Evolutionary conservation across 73 alveolate genomes (phyloP), one percentile per base, ranked within the genome.

Genomic region (Stentor roeselii): DNA sequence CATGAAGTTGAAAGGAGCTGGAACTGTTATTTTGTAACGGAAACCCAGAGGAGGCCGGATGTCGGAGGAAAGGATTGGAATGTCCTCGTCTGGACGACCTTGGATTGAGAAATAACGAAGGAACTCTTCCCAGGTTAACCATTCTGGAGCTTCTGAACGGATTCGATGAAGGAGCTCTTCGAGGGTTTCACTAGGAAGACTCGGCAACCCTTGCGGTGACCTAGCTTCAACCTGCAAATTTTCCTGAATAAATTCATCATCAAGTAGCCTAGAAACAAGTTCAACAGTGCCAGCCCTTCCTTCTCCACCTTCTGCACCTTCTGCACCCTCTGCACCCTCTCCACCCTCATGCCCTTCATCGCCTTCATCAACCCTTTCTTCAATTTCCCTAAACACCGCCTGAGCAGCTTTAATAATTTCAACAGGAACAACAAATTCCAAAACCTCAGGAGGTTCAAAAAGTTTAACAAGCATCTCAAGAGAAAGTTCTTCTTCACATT

Each of bases 1-100:
- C 59, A 91, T 96, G 75, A 94, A 94, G 11, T 87, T 59, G 59
- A 87, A 94, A 27, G 98, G 98, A 40, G 80, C 86, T 38, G 98
- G 98, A 67, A 90, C 91, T 21, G 98, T 94, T 40, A 94, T 86
- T 30, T 76, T 78, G 87, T 89, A 78, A 78, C 86, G 35, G 88
- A 91, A 60, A 50, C 82, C 95, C 80, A 60, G 37, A 3, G 87
- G 77, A 38, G 59, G 82, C 37, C 39, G 84, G 67, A 36, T 84
- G 78, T 88, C 76, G 2, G 88, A 88, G 58, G 84, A 59, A 32
- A 78, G 86, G 6, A 83, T 83, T 83, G 92, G 95, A 38, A 84
- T 91, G 37, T 92, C 84, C 6, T 88, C 86, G 39, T 90, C 42
- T 3, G 97, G 97, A 40, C 95, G 40, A 50, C 98, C 98, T 90